phyloP scores from a whole-genome alignment of 768 basidiomycete species.

The Clavaria fumosa region DNA sequence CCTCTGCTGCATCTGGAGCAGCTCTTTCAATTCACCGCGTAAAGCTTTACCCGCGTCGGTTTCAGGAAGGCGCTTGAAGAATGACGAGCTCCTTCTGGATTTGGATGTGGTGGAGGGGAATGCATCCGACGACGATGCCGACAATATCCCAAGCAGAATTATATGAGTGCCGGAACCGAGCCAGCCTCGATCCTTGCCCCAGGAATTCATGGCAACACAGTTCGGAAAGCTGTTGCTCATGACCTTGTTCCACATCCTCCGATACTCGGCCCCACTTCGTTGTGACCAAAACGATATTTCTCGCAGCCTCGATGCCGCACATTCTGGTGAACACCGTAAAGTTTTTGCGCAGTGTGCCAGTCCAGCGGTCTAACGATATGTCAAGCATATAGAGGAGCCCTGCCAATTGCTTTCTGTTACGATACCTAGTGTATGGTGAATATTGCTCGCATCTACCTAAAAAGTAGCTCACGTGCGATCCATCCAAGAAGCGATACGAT shows the following conservation, averaged over 20 bases:
- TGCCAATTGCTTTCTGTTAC: conserved; percentile 6
- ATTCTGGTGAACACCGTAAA: conserved; percentile 9
- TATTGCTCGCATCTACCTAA: background rate
- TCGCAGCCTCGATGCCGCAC: conserved; percentile 8
- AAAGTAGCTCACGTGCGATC: conserved; percentile 11
- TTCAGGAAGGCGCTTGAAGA: conserved; percentile 8
- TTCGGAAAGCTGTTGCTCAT: background rate
- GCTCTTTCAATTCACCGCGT: too few species aligned
- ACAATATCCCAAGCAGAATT: conserved; percentile 4
- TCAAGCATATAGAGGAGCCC: conserved; percentile 14
- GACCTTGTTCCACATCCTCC: conserved; percentile 3
- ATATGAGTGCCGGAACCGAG: conserved; percentile 1
- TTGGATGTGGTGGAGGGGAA: conserved; percentile 1
- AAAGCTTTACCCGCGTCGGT: too few species aligned
- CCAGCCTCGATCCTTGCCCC: conserved; percentile 1
- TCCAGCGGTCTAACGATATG: conserved; percentile 11
- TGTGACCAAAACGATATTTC: conserved; percentile 7
- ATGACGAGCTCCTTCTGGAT: conserved; percentile 12
- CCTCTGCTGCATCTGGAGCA: too few species aligned
- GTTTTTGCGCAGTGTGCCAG: conserved; percentile 6
- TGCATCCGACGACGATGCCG: background rate
- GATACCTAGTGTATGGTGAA: conserved; percentile 1
- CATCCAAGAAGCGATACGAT: conserved; percentile 16
- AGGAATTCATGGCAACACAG: conserved; percentile 4
- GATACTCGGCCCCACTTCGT: conserved; percentile 8